Evolutionary conservation across 1,284 basidiomycete genomes (phyloP).

Genomic region (Trichosporon sp.): DNA sequence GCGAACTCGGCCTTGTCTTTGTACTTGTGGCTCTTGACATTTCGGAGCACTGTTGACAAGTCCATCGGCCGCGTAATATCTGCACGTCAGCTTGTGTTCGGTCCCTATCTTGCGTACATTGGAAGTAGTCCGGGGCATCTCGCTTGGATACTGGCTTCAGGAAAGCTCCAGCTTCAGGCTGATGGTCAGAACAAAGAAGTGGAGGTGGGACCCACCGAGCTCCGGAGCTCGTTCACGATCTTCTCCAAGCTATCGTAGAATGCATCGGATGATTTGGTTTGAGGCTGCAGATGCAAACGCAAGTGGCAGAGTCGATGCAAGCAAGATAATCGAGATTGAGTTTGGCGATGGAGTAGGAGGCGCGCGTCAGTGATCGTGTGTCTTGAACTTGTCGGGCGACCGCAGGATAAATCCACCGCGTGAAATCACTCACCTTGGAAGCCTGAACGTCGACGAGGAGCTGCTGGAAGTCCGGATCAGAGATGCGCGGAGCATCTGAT

Average conservation of each 20-base stretch:
- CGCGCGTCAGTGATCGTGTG: slow-evolving; percentile 21
- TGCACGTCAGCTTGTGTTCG: slow-evolving; percentile 47
- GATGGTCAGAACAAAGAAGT: slow-evolving; percentile 38
- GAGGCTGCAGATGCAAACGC: slow-evolving; percentile 41
- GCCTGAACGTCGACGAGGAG: slow-evolving; percentile 56
- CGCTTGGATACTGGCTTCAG: slow-evolving; percentile 82
- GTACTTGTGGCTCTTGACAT: slow-evolving; percentile 86
- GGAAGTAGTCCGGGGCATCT: slow-evolving; percentile 87
- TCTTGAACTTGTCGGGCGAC: slow-evolving; percentile 16
- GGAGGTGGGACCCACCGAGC: slow-evolving; percentile 63
- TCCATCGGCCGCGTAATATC: slow-evolving; percentile 94
- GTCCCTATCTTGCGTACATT: slow-evolving; percentile 60
- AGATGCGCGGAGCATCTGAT: slow-evolving; percentile 52
- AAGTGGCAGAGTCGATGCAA: not conserved
- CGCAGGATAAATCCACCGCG: not conserved
- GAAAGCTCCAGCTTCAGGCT: slow-evolving; percentile 84
- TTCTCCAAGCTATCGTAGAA: slow-evolving; percentile 91
- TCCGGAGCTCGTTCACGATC: slow-evolving; percentile 77
- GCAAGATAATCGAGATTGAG: not conserved
- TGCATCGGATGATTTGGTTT: slow-evolving; percentile 71
- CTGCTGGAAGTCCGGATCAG: slow-evolving; percentile 55
- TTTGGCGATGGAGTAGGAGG: slow-evolving; percentile 1
- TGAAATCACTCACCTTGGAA: slow-evolving; percentile 50
- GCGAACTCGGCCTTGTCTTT: slow-evolving; percentile 92
- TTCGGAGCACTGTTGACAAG: slow-evolving; percentile 85